Base-by-base conservation (phyloP, 2,329 filamentous ascomycete genomes). In the Macrophomina tecta region DNA sequence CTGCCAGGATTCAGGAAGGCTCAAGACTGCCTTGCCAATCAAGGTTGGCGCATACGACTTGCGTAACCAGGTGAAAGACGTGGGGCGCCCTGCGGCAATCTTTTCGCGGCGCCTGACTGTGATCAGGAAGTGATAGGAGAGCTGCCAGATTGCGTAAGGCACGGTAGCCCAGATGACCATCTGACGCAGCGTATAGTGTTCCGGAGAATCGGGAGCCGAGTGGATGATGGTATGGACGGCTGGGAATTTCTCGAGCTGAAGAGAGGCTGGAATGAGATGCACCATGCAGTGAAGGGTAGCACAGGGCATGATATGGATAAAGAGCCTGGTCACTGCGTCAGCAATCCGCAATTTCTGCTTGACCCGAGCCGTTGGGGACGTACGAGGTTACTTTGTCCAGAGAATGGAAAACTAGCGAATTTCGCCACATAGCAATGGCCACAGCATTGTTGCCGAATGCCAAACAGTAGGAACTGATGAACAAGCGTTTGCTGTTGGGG, bases 291-390 rank as follows among this genome's bases (percentile, higher is more conserved):
- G 95, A 12, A 99, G 86, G 1, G 94, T 92, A 5, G 91, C 94
- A 71, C 94, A 97, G 0, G 95, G 95, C 94, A 99, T 99, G 74
- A 99, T 97, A 79, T 99, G 95, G 72, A 99, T 97, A 82, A 99
- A 99, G n/a, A 99, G 85, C 77, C 89, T 90, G 69, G 6, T 49
- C 38, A 28, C 28, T 63, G 28, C 45, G 53, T 63, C 45, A 65
- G 6, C 12, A 34, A 18, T 6, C 11, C 16, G 11, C 14, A 45
- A 64, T 9, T 14, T 34, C 7, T 58, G 38, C 28, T 34, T 18
- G 18, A 40, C 30, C 46, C 58, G 48, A 11, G 23, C 36, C 36
- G 67, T 67, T 61, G 42, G 60, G 30, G 32, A 71, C 81, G 71
- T 79, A 89, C 76, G 92, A 95, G 12, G 94, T 96, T 69, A 98